Conservation (phyloP, 176 grass and related monocot species). For the Elymus sibiricus region DNA sequence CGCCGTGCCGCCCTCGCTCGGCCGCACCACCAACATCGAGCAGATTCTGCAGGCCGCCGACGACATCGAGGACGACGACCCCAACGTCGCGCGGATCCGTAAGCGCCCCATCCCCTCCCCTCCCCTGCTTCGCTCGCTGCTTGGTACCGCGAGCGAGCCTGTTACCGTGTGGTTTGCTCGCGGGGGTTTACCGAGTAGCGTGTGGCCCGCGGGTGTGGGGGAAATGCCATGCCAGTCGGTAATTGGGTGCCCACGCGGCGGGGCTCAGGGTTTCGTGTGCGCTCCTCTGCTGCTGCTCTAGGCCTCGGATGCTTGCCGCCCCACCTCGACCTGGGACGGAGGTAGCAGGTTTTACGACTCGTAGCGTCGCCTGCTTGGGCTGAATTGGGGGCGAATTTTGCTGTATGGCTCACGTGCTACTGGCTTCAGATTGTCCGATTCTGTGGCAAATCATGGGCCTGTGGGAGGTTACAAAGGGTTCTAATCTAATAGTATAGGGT, state of each 20-base stretch:
- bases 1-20: slow-evolving; percentile 69
- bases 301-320: not conserved
- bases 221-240: not conserved
- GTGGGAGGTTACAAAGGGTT: not conserved
- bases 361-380: not conserved
- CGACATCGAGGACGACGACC: slow-evolving; percentile 81
- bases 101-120: not conserved
- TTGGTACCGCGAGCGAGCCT: not conserved
- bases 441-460: not conserved
- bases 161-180: not conserved
- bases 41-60: slow-evolving; percentile 83
- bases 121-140: not conserved
- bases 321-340: not conserved
- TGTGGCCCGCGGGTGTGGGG: too few species aligned
- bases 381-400: not conserved
- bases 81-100: slow-evolving; percentile 86
- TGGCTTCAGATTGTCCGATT: not conserved
- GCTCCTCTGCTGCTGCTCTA: not conserved
- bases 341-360: too few species aligned
- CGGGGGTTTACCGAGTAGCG: not conserved
- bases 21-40: slow-evolving; percentile 69
- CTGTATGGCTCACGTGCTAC: not conserved
- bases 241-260: not conserved
- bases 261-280: not conserved
- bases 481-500: not conserved